Evolutionary conservation across 331 rosid species (phyloP), one percentile per base, ranked within the genome.

Genomic region (Malus hybrid): DNA sequence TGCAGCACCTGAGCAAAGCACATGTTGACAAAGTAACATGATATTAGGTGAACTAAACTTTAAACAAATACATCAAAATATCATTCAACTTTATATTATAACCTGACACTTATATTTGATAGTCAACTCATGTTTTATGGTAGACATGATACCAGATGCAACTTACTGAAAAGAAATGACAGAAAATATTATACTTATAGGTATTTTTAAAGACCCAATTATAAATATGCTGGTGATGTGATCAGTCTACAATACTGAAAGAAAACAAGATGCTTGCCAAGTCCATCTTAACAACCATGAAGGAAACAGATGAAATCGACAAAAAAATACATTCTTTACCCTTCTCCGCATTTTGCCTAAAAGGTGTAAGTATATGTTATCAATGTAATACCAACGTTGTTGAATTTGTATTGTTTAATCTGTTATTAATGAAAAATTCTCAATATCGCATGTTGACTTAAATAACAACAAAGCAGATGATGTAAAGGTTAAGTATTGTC

Each of bases 1-100:
- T 95, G 91, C 99, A 90, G 84, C 99, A 95, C 88, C 99, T 95
- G 82, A 84, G 75, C 60, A 76, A 77, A 68, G 77, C 68, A 80
- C 13, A 62, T 34, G 68, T 74, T 60, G 80, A 52, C 44, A 78
- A 52, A 71, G 71, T 66, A 50, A 78, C 39, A 82, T 29, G 52
- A 44, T 29, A 44, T 63, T 53, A 81, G 66, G 62, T 50, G 65
- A 78, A 85, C 55, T 36, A 70, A 61, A 57, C 10, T 24, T 60
- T 52, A 52, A 52, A 16, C 4, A 52, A 16, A 52, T 52, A 52
- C 7, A 52, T 52, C 57, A 16, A 16, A 52, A 16, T 16, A 52
- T 52, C 19, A 52, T 52, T 16, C 0, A 52, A 52, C 20, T 52
- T 52, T 52, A 52, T 16, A 52, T 52, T 52, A 52, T 52, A 52